Evolutionary conservation across 768 basidiomycete species (phyloP).

Genomic region (Tylopilus sp.): DNA sequence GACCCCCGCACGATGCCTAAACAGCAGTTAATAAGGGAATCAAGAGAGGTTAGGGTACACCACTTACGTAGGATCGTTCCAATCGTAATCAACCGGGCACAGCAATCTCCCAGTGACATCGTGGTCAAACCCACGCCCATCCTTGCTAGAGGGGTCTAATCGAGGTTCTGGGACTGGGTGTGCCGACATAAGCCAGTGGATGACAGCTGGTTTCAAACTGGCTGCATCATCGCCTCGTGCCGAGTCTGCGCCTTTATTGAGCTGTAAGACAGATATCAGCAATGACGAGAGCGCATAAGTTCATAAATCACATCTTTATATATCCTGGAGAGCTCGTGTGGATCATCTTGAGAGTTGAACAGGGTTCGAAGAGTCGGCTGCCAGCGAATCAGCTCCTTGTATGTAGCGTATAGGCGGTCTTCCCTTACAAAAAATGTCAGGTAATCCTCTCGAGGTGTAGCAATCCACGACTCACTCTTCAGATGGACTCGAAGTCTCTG

Average conservation of each 20-base stretch:
- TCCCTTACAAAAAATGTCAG: background rate
- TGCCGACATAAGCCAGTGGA: background rate
- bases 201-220: background rate
- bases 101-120: background rate
- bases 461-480: background rate
- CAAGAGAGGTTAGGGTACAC: background rate
- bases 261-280: too few relatives aligned
- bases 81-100: background rate
- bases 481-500: background rate
- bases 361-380: background rate
- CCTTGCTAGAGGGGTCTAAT: background rate
- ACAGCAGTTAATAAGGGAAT: background rate
- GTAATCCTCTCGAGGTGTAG: background rate
- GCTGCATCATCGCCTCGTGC: background rate
- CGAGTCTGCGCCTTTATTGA: background rate
- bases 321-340: background rate
- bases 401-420: background rate
- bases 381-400: background rate
- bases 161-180: background rate
- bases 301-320: background rate
- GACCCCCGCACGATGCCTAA: background rate
- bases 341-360: background rate
- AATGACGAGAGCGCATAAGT: background rate
- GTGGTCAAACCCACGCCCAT: background rate
- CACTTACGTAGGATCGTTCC: background rate